A percentile compares a stretch with the other conserved stretches of the same genome.
phyloP scores from a whole-genome alignment of 1,139 yeast genomes.

The Candida glucosophila region DNA sequence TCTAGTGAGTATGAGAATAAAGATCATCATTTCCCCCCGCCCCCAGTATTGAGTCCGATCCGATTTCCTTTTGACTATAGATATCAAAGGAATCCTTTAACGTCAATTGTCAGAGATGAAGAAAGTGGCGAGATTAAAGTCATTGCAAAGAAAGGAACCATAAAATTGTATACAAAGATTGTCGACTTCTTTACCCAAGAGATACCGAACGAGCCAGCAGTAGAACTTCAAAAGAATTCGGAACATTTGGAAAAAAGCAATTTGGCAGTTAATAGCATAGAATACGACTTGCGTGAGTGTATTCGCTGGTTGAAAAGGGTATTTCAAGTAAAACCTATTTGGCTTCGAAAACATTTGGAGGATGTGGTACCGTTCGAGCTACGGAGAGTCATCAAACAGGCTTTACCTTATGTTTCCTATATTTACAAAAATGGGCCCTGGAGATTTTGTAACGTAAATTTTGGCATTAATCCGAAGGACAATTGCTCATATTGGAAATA shows the following conservation, averaged over 20 bases:
- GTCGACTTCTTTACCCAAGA: constrained; percentile 24
- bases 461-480: constrained; percentile 70
- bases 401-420: constrained; percentile 77
- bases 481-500: constrained; percentile 50
- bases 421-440: constrained; percentile 88
- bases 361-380: constrained; percentile 47
- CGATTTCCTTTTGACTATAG: constrained; percentile 63
- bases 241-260: constrained; percentile 13
- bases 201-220: constrained; percentile 25
- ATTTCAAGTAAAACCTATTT: constrained; percentile 69
- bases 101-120: constrained; percentile 52
- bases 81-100: constrained; percentile 38
- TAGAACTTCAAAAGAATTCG: constrained; percentile 27
- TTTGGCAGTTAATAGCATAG: constrained; percentile 19
- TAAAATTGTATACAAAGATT: constrained; percentile 40
- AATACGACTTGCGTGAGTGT: constrained; percentile 30
- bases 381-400: constrained; percentile 52
- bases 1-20: constrained; percentile 21
- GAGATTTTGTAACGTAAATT: constrained; percentile 78
- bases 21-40: constrained; percentile 72
- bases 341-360: constrained; percentile 75
- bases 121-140: constrained; percentile 50
- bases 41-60: constrained; percentile 73
- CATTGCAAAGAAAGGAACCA: constrained; percentile 25
- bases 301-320: constrained; percentile 43